Percentiles rank a stretch among this genome's conserved stretches.
phyloP scores from a whole-genome alignment of 1,139 yeast species.

The Yamadazyma mexicana region DNA sequence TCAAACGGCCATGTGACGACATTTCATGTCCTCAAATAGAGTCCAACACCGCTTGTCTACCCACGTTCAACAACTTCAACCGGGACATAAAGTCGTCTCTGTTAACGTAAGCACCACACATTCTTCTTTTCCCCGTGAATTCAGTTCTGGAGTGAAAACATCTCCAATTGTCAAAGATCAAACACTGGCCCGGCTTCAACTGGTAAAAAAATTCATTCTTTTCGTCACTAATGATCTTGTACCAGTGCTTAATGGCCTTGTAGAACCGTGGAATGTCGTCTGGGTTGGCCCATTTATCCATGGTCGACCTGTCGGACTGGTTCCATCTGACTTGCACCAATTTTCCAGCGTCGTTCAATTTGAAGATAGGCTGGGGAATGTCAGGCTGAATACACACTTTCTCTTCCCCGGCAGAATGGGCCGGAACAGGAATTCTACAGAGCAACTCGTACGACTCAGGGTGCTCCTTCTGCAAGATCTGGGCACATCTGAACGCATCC shows the following conservation, averaged over 20 bases:
- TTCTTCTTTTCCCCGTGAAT: constrained; percentile 67
- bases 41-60: constrained; percentile 50
- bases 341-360: constrained; percentile 53
- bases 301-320: constrained; percentile 69
- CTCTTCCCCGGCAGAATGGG: constrained; percentile 77
- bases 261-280: constrained; percentile 59
- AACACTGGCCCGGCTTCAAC: constrained; percentile 65
- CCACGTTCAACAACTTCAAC: constrained; percentile 51
- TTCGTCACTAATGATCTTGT: constrained; percentile 48
- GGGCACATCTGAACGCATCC: constrained; percentile 68
- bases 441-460: constrained; percentile 60
- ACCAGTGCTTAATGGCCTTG: constrained; percentile 61
- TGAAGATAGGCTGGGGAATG: constrained; percentile 60
- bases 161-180: constrained; percentile 78
- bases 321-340: constrained; percentile 74
- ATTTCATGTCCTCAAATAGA: too few relatives aligned
- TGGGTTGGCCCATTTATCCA: constrained; percentile 58
- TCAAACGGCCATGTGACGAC: too few relatives aligned
- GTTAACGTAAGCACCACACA: constrained; percentile 77
- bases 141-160: constrained; percentile 72
- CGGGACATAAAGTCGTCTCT: constrained; percentile 69
- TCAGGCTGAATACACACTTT: constrained; percentile 67
- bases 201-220: constrained; percentile 58
- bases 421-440: constrained; percentile 58
- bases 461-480: constrained; percentile 42